Percentiles rank a stretch among this genome's conserved stretches.
Conservation (phyloP, 768 basidiomycete genomes). For the Hemileccinum impolitum region DNA sequence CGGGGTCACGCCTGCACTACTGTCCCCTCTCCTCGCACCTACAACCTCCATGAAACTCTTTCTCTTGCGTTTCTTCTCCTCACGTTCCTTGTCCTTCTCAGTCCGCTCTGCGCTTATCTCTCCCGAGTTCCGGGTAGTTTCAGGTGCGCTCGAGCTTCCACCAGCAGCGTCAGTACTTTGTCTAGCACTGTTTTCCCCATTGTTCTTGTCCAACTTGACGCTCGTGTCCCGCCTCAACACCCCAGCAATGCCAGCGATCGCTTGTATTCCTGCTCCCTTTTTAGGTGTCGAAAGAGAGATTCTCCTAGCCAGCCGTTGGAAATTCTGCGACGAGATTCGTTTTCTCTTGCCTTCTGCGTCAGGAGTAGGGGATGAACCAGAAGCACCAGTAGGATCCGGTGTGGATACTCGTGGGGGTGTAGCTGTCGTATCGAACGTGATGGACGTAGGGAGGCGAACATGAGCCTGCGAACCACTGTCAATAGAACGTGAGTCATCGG, state of each 20-base stretch:
- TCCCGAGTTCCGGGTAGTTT: conserved; percentile 38
- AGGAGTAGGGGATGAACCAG: conserved; percentile 58
- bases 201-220: conserved; percentile 42
- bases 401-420: conserved; percentile 69
- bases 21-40: conserved; percentile 28
- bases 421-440: conserved; percentile 62
- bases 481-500: conserved; percentile 32
- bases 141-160: conserved; percentile 36
- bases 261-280: conserved; percentile 49
- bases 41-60: conserved; percentile 49
- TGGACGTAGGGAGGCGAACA: conserved; percentile 27
- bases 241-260: conserved; percentile 30
- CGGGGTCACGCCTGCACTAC: conserved; percentile 32
- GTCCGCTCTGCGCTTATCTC: conserved; percentile 50
- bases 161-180: conserved; percentile 17
- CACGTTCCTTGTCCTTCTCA: conserved; percentile 53
- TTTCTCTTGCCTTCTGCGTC: conserved; percentile 77
- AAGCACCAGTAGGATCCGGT: conserved; percentile 59
- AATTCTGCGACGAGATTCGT: conserved; percentile 81
- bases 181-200: conserved; percentile 19
- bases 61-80: conserved; percentile 60
- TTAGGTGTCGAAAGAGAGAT: conserved; percentile 64
- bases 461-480: conserved; percentile 27
- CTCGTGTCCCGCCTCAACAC: conserved; percentile 31
- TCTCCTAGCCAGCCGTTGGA: conserved; percentile 73